Conservation (phyloP, 805 yeast species). For the Candida tibetensis region DNA sequence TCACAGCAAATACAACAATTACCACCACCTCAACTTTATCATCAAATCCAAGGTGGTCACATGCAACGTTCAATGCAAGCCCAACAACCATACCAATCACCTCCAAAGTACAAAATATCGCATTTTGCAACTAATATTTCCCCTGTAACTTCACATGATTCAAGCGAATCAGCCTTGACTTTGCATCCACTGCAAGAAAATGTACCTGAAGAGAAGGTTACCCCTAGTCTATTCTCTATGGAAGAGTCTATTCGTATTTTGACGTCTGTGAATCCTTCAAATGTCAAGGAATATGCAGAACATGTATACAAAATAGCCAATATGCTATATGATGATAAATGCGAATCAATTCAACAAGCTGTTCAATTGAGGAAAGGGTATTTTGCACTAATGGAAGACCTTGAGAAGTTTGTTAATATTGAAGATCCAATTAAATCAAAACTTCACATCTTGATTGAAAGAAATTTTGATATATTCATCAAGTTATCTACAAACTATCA, state of each 20-base stretch:
- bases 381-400: slow-evolving; percentile 19
- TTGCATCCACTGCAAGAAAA: neutral
- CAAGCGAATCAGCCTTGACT: neutral
- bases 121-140: slow-evolving; percentile 2
- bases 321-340: slow-evolving; percentile 20
- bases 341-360: slow-evolving; percentile 12
- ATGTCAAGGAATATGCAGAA: slow-evolving; percentile 36
- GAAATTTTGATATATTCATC: slow-evolving; percentile 38
- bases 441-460: slow-evolving; percentile 34
- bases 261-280: slow-evolving; percentile 24
- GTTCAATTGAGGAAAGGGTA: slow-evolving; percentile 23
- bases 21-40: slow-evolving; percentile 10
- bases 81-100: slow-evolving; percentile 4
- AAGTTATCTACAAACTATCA: slow-evolving; percentile 31
- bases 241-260: slow-evolving; percentile 29
- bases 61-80: neutral
- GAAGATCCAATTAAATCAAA: slow-evolving; percentile 30
- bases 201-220: neutral
- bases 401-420: slow-evolving; percentile 19
- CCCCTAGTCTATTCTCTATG: slow-evolving; percentile 6
- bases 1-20: slow-evolving; percentile 4
- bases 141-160: too few species aligned
- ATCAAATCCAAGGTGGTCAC: slow-evolving; percentile 6
- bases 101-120: slow-evolving; percentile 1
- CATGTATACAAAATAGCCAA: slow-evolving; percentile 33